Evolutionary conservation across 257 asterid species (phyloP).

Genomic region (Buddleja alternifolia): DNA sequence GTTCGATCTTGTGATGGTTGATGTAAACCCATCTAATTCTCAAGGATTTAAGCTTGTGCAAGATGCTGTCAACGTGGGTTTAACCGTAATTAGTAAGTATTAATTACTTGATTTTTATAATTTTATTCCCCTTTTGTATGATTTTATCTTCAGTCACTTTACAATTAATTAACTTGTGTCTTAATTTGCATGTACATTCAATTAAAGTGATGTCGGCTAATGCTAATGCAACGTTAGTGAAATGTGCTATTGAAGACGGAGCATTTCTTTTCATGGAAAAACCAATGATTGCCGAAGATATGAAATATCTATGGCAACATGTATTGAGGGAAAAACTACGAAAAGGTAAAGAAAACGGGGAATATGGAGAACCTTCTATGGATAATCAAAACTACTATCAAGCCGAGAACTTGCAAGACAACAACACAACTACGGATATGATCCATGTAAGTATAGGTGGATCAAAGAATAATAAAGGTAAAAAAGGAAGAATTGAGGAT

Average conservation of each 20-base stretch:
- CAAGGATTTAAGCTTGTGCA: slow-evolving; percentile 25
- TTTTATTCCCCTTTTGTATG: neutral
- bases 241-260: slow-evolving; percentile 17
- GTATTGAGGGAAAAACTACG: neutral
- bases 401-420: neutral
- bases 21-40: slow-evolving; percentile 11
- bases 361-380: too few species aligned
- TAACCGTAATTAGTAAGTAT: slow-evolving; percentile 25
- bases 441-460: neutral
- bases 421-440: neutral
- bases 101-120: too few species aligned
- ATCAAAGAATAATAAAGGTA: neutral
- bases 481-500: slow-evolving; percentile 1
- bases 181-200: too few species aligned
- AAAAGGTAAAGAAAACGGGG: neutral
- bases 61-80: slow-evolving; percentile 19
- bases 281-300: neutral
- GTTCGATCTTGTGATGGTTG: slow-evolving; percentile 35
- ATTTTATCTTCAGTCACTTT: too few species aligned
- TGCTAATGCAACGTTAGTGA: neutral
- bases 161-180: too few species aligned
- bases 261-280: slow-evolving; percentile 24
- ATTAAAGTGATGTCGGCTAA: slow-evolving; percentile 21
- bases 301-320: slow-evolving; percentile 20
- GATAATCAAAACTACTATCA: neutral